phyloP scores from a whole-genome alignment of 2,329 filamentous ascomycete genomes.

The Colletotrichum lupini region DNA sequence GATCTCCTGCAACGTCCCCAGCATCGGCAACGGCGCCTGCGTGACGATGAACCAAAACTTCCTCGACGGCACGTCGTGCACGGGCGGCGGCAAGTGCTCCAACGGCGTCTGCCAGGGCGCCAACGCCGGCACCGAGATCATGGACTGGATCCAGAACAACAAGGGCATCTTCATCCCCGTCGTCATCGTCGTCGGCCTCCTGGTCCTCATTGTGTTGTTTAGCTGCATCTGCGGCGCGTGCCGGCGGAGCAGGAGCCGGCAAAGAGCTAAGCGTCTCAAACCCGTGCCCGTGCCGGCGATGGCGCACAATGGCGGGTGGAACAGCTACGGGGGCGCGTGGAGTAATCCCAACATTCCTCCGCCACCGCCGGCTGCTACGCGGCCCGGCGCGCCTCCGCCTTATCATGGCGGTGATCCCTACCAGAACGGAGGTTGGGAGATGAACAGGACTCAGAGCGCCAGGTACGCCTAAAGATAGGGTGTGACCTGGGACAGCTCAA shows the following conservation, averaged over 20 bases:
- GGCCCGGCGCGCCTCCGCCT: conserved; percentile 18
- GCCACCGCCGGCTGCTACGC: conserved; percentile 23
- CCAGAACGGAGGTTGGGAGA: conserved; percentile 23
- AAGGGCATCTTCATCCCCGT: conserved; percentile 87
- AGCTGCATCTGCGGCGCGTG: conserved; percentile 69
- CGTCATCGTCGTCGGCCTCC: conserved; percentile 72
- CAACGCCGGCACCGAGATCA: conserved; percentile 76
- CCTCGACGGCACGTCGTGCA: conserved; percentile 88
- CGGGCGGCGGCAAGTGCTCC: conserved; percentile 80
- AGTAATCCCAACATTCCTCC: conserved; percentile 23
- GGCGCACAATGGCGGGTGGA: conserved; percentile 29
- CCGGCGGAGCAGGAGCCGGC: conserved; percentile 38
- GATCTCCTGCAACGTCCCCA: conserved; percentile 79
- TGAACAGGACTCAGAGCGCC: conserved; percentile 34
- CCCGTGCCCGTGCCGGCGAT: conserved; percentile 33
- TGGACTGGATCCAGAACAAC: conserved; percentile 80
- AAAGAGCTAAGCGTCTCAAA: conserved; percentile 40
- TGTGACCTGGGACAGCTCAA: not conserved
- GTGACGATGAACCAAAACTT: conserved; percentile 89
- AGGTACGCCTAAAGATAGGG: conserved; percentile 38
- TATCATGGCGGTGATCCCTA: conserved; percentile 3
- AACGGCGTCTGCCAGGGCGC: conserved; percentile 83
- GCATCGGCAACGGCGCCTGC: conserved; percentile 74
- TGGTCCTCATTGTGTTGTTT: conserved; percentile 75
- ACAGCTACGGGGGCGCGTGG: conserved; percentile 36